A percentile compares a stretch with the other conserved stretches of the same genome.
Conservation (phyloP, 768 basidiomycete species). For the Hygrophoropsis aurantiaca region DNA sequence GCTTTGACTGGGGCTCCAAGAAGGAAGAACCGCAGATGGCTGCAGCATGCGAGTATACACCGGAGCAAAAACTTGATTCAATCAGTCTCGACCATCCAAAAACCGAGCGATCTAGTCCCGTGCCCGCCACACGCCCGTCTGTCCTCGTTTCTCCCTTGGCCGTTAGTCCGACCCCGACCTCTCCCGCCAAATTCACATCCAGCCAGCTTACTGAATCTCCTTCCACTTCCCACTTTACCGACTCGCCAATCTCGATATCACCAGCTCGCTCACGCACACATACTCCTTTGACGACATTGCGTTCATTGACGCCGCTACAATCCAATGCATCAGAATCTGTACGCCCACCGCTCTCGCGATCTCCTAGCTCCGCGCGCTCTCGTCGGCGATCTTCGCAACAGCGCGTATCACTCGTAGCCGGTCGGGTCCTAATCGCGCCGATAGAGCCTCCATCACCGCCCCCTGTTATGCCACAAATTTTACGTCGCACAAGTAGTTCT, state of each 20-base stretch:
- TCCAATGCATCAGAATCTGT: conserved; percentile 17
- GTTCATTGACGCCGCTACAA: conserved; percentile 20
- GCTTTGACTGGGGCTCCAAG: conserved; percentile 69
- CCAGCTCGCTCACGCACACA: conserved; percentile 35
- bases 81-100: conserved; percentile 14
- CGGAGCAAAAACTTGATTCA: conserved; percentile 7
- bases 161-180: conserved; percentile 23
- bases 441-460: conserved; percentile 72
- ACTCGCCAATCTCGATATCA: conserved; percentile 26
- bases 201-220: conserved; percentile 29
- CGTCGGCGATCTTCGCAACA: conserved; percentile 82
- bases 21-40: conserved; percentile 27
- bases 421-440: conserved; percentile 74
- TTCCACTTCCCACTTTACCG: conserved; percentile 26
- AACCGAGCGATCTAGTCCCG: conserved; percentile 6
- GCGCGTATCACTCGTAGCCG: conserved; percentile 80
- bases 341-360: conserved; percentile 38
- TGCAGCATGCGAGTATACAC: conserved; percentile 5
- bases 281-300: conserved; percentile 25
- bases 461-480: conserved; percentile 56
- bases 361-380: conserved; percentile 61
- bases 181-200: conserved; percentile 20
- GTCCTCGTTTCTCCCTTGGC: conserved; percentile 13
- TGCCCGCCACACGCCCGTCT: conserved; percentile 10
- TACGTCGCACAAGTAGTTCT: conserved; percentile 63